Base-by-base conservation (phyloP, 2,329 filamentous ascomycete genomes). In the Laburnicola sp. region DNA sequence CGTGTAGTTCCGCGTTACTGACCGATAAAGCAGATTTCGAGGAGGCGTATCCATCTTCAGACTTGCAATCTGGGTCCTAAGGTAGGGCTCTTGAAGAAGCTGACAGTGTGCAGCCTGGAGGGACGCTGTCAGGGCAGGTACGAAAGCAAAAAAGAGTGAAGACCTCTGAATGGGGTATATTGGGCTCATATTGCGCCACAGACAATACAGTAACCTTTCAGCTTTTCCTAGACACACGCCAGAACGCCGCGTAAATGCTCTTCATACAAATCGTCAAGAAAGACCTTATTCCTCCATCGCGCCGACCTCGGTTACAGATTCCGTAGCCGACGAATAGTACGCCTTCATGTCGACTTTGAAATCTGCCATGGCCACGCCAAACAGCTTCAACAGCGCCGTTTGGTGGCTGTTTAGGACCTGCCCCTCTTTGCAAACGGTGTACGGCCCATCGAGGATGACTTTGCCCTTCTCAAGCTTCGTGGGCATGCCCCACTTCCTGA, bases 371-470 rank as follows among this genome's bases (percentile, higher is more conserved):
- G 89, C 90, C 50, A 97, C 84, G 46, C 91, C 88, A 76, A 99
- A 97, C 66, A 96, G 81, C 83, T 97, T 97, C 74, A 99, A 75
- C 69, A 99, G 77, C 58, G 91, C 87, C 50, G 94, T 97, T 81
- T 99, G 94, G 64, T 93, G 83, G 61, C 89, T 92, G 75, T 97
- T 92, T 61, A 99, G 76, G 38, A 85, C 81, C 69, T 97, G 85
- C 8, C 93, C 94, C 74, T 91, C 86, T 66, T 85, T 86, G 77
- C 93, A 97, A 43, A 99, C 85, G 7, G 81, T 81, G 71, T 92
- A 95, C 23, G 79, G 78, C 43, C 80, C 80, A 62, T 88, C 86
- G 44, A 97, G 79, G 58, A 89, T 84, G 39, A 99, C 88, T 76
- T 88, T 91, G 51, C 94, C 94, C 80, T 89, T 91, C 54, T 91